These are phyloP conservation scores for Lactarius hatsudake DNA, from an alignment of 768 basidiomycete species.

Conservation along the genomic window DNA sequence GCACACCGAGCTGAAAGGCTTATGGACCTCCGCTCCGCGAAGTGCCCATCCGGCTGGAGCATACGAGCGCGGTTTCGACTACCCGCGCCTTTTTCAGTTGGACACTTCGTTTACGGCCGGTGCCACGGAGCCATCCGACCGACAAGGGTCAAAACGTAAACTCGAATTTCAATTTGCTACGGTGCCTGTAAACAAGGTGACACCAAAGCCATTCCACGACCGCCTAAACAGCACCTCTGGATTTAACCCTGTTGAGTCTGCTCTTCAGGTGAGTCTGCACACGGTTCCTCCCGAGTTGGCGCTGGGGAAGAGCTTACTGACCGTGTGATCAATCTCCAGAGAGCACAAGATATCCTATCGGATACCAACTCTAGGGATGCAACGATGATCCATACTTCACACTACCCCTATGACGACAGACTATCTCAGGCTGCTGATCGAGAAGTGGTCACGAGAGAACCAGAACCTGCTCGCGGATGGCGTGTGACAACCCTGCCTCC, in stretches of 20 bases:
- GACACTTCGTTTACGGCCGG: conserved; percentile 7
- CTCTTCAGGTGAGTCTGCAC: conserved; percentile 12
- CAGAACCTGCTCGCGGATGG: conserved; percentile 6
- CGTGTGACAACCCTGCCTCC: conserved; percentile 13
- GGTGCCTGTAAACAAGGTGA: neutral
- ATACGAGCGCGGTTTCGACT: conserved; percentile 20
- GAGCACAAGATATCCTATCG: neutral
- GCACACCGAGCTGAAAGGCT: conserved; percentile 21
- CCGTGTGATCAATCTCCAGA: conserved; percentile 8
- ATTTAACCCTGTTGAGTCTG: conserved; percentile 10
- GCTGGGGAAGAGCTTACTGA: conserved; percentile 10
- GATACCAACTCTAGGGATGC: conserved; percentile 6
- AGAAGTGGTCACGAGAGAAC: conserved; percentile 15
- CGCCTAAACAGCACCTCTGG: conserved; percentile 6
- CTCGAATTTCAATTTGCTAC: conserved; percentile 8
- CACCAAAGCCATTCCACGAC: conserved; percentile 8
- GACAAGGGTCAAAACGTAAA: conserved; percentile 10
- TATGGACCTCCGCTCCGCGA: conserved; percentile 24
- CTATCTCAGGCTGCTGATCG: conserved; percentile 5
- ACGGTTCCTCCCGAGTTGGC: neutral
- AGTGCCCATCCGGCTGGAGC: conserved; percentile 22
- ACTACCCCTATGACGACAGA: conserved; percentile 15
- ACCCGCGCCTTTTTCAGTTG: conserved; percentile 21
- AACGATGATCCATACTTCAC: conserved; percentile 1
- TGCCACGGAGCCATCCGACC: conserved; percentile 7